Evolutionary conservation across 495 filamentous ascomycete species (phyloP).

Genomic region (Penicillium canescens): DNA sequence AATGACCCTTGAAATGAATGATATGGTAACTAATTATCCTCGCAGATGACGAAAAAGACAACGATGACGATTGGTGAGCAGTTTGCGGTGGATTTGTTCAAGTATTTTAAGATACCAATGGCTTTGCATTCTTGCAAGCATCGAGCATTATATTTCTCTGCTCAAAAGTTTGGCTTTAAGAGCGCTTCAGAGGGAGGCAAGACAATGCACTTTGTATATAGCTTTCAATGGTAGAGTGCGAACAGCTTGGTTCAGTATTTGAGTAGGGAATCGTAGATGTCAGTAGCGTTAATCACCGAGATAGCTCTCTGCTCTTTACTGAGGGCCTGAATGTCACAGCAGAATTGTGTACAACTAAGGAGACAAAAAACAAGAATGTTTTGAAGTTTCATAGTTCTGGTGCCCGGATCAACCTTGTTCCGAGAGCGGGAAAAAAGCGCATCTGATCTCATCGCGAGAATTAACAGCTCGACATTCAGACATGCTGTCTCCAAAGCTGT

Average conservation of each 20-base stretch:
- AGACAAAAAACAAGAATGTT: too few relatives aligned
- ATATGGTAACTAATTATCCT: slow-evolving; percentile 32
- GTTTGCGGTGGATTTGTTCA: slow-evolving; percentile 5
- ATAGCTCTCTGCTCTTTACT: too few relatives aligned
- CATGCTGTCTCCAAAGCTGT: slow-evolving; percentile 44
- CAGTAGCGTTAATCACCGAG: too few relatives aligned
- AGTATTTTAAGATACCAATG: slow-evolving; percentile 22
- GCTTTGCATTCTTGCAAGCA: slow-evolving; percentile 21
- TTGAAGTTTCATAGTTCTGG: too few relatives aligned
- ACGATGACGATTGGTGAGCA: slow-evolving; percentile 73
- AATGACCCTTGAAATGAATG: background rate
- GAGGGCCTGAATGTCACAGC: too few relatives aligned
- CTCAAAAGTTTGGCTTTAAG: slow-evolving; percentile 24
- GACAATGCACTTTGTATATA: slow-evolving; percentile 23
- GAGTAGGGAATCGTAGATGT: background rate
- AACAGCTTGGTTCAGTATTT: background rate
- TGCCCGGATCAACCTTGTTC: slow-evolving; percentile 22
- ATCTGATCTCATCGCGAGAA: slow-evolving; percentile 17
- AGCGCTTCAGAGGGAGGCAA: slow-evolving; percentile 5
- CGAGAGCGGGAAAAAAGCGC: slow-evolving; percentile 28
- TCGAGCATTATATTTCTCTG: slow-evolving; percentile 18
- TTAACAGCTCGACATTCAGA: slow-evolving; percentile 12
- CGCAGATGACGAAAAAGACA: slow-evolving; percentile 74
- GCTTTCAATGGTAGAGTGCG: slow-evolving; percentile 9
- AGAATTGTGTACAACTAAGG: too few relatives aligned